A percentile compares a stretch with the other conserved stretches of the same genome.
These are phyloP conservation scores for Fusarium sp. DNA, from an alignment of 2,329 filamentous ascomycete genomes.

Conservation along the genomic window DNA sequence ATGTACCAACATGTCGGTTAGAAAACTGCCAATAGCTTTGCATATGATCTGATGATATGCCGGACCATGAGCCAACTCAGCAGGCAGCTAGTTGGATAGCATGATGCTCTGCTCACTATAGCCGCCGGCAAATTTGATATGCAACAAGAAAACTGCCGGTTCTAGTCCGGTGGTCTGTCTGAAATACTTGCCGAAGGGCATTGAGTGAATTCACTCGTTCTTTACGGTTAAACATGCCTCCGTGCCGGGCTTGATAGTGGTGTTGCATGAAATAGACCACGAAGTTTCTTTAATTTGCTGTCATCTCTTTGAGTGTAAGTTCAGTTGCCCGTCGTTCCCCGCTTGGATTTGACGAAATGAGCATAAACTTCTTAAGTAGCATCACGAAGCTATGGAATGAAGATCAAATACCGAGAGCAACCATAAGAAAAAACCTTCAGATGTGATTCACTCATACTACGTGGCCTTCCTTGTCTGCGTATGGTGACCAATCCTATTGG, in stretches of 20 bases:
- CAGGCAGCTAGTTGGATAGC: slow-evolving; percentile 1
- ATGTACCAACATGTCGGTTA: background rate
- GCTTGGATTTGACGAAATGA: no score
- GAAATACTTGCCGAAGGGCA: background rate
- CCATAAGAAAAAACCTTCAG: background rate
- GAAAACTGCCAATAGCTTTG: background rate
- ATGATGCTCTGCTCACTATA: slow-evolving; percentile 20
- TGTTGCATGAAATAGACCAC: background rate
- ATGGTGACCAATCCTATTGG: background rate
- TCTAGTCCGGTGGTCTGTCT: background rate
- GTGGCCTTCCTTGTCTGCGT: background rate
- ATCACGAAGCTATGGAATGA: background rate
- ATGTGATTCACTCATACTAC: background rate
- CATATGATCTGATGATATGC: slow-evolving; percentile 35
- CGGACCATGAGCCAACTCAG: background rate
- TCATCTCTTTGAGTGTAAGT: background rate
- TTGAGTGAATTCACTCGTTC: background rate
- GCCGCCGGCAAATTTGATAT: slow-evolving; percentile 13
- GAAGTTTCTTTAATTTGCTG: background rate
- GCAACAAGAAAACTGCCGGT: slow-evolving; percentile 6
- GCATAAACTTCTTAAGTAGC: background rate
- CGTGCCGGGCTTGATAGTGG: background rate
- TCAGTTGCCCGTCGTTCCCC: background rate
- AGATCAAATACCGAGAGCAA: background rate
- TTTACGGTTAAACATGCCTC: slow-evolving; percentile 13